Base-by-base conservation (phyloP, 2,329 filamentous ascomycete genomes). In the Phaeosphaeria sp. region DNA sequence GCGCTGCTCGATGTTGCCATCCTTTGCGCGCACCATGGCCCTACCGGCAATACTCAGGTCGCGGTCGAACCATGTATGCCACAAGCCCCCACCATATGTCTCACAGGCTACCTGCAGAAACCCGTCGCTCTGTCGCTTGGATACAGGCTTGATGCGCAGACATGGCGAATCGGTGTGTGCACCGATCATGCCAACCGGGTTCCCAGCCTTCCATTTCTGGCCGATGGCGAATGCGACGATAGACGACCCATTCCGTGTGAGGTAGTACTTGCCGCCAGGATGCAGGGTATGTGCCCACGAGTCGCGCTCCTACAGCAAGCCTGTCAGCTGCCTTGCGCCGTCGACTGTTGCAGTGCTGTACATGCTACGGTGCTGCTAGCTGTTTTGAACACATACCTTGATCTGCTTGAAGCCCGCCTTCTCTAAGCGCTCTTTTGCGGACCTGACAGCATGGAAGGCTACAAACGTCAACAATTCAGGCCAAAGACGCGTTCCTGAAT, bases 21-120 rank as follows among this genome's bases (percentile, higher is more conserved):
- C 85, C 47, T 84, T 85, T 56, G 89, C 88, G 68, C 86, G 88
- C 55, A 95, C 91, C 82, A 98, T 89, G 15, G 91, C 91, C 58
- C 95, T 86, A 8, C 95, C 95, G 30, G 95, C 95, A 53, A 98
- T 88, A 68, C 91, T 91, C 61, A 99, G 82, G 76, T 99, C 95
- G 50, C 95, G 89, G 77, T 99, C 95, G 74, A 99, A 99, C 95
- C 88, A 99, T 47, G 92, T 96, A 79, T 97, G 93, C 94, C 94
- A 98, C 72, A 98, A 89, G 55, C 95, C 95, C 60, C 95, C 95
- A 52, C 95, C 95, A 74, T 99, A 99, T 1, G 92, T 94, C 83
- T 99, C 95, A 51, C 97, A 94, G 52, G 93, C 95, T 56, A 99
- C 89, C 79, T 99, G 95, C 62, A 97, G 80, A 78, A 95, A 99